Conservation (phyloP, 202 grass and related monocot species). For the Schoenoplectus triqueter region DNA sequence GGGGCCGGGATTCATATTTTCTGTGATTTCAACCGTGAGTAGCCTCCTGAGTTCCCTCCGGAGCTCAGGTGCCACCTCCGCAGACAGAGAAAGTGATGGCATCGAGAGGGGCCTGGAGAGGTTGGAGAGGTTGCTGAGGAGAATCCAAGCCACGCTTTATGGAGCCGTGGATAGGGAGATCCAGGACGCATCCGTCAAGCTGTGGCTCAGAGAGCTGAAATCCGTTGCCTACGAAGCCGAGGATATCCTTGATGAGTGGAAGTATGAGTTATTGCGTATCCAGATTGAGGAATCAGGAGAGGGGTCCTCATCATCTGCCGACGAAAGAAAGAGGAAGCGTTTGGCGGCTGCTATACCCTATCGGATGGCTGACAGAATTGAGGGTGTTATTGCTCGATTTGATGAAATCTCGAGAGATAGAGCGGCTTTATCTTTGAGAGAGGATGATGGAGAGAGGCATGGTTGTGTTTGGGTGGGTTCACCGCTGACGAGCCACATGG, state of each 20-base stretch:
- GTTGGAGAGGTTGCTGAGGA: slow-evolving; percentile 33
- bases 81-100: not conserved
- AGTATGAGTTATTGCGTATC: not conserved
- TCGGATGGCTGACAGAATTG: slow-evolving; percentile 22
- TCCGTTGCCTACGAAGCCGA: slow-evolving; percentile 41
- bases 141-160: slow-evolving; percentile 36
- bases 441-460: not conserved
- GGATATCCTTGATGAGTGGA: slow-evolving; percentile 43
- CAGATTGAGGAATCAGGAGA: not conserved
- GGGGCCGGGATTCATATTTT: slow-evolving; percentile 26
- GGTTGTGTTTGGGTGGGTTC: not conserved
- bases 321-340: slow-evolving; percentile 2
- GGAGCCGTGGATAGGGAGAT: slow-evolving; percentile 40
- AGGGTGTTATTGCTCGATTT: slow-evolving; percentile 21
- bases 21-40: slow-evolving; percentile 22
- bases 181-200: slow-evolving; percentile 16
- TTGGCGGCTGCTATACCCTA: not conserved
- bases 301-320: not conserved
- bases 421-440: slow-evolving; percentile 5
- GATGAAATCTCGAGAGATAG: slow-evolving; percentile 42
- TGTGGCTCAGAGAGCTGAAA: slow-evolving; percentile 45
- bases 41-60: not conserved
- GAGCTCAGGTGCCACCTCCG: not conserved
- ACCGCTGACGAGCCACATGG: slow-evolving; percentile 35
- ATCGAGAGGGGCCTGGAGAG: not conserved